A percentile compares a stretch with the other conserved stretches of the same genome.
Conservation (phyloP, 1,139 yeast species). For the Candida frijolesensis region DNA sequence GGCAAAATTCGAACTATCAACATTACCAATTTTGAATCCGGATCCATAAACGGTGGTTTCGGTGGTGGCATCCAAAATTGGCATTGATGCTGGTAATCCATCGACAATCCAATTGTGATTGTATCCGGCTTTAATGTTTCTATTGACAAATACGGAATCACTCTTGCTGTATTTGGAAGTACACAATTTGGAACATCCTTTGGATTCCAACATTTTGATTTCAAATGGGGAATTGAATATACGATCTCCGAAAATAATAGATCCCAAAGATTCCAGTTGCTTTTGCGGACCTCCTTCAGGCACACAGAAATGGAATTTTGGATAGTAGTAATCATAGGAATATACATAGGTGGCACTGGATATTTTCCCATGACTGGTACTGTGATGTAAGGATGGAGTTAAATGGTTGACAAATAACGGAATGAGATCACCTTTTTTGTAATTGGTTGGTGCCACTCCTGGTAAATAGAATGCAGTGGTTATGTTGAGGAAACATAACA, state of each 20-base stretch:
- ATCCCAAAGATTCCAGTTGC: slow-evolving; percentile 89
- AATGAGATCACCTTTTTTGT: slow-evolving; percentile 67
- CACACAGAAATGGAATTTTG: slow-evolving; percentile 78
- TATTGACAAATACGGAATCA: slow-evolving; percentile 74
- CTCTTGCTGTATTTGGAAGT: slow-evolving; percentile 55
- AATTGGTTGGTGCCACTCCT: slow-evolving; percentile 93
- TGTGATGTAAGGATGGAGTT: slow-evolving; percentile 71
- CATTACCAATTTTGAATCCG: slow-evolving; percentile 78
- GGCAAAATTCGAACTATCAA: slow-evolving; percentile 51
- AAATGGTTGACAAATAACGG: slow-evolving; percentile 86
- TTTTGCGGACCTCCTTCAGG: slow-evolving; percentile 71
- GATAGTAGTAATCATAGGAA: slow-evolving; percentile 85
- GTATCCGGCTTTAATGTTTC: slow-evolving; percentile 80
- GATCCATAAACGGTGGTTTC: slow-evolving; percentile 66
- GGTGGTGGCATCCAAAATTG: slow-evolving; percentile 58
- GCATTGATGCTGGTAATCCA: slow-evolving; percentile 88
- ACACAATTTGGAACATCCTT: slow-evolving; percentile 69
- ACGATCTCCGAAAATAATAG: slow-evolving; percentile 93
- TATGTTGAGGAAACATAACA: slow-evolving; percentile 23
- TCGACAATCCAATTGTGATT: slow-evolving; percentile 92
- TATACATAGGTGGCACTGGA: slow-evolving; percentile 58
- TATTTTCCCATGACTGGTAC: slow-evolving; percentile 29
- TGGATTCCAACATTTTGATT: slow-evolving; percentile 73
- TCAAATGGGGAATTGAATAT: slow-evolving; percentile 91
- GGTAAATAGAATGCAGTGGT: slow-evolving; percentile 79